These are phyloP conservation scores for Cystobasidium sp. DNA, from an alignment of 1,284 basidiomycete genomes.

Conservation along the genomic window DNA sequence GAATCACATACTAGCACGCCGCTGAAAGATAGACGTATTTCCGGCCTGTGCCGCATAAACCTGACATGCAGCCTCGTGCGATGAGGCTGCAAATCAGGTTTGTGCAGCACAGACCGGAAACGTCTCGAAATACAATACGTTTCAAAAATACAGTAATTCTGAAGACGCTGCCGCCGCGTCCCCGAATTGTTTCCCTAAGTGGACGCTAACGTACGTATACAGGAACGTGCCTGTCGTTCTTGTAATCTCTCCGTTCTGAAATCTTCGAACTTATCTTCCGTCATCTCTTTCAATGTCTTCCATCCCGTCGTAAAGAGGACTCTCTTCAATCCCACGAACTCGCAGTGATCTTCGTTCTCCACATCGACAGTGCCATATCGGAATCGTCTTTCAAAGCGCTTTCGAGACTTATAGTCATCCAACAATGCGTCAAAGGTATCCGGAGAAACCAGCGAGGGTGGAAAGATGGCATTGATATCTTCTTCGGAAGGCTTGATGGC, in stretches of 20 bases:
- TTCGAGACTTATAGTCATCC: neutral
- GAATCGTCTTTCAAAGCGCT: slow-evolving; percentile 8
- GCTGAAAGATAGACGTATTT: too few relatives aligned
- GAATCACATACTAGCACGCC: too few relatives aligned
- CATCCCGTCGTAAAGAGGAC: slow-evolving; percentile 21
- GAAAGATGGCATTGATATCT: slow-evolving; percentile 3
- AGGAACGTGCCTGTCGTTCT: slow-evolving; percentile 5
- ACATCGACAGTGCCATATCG: slow-evolving; percentile 19
- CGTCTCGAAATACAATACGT: too few relatives aligned
- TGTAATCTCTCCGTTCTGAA: slow-evolving; percentile 23
- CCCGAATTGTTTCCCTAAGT: too few relatives aligned
- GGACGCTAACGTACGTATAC: too few relatives aligned
- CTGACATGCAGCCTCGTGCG: too few relatives aligned
- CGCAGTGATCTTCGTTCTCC: slow-evolving; percentile 22
- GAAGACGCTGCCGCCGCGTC: too few relatives aligned
- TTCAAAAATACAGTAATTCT: too few relatives aligned
- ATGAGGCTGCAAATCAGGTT: too few relatives aligned
- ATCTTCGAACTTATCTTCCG: slow-evolving; percentile 10
- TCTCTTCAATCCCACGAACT: slow-evolving; percentile 7
- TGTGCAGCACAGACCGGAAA: too few relatives aligned
- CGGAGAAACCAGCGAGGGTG: slow-evolving; percentile 7
- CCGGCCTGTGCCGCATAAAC: too few relatives aligned
- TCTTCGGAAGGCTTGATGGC: neutral
- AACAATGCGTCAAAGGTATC: neutral
- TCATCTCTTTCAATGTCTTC: slow-evolving; percentile 26